Conservation (phyloP, 495 filamentous ascomycete genomes). For the Neurospora sp. region DNA sequence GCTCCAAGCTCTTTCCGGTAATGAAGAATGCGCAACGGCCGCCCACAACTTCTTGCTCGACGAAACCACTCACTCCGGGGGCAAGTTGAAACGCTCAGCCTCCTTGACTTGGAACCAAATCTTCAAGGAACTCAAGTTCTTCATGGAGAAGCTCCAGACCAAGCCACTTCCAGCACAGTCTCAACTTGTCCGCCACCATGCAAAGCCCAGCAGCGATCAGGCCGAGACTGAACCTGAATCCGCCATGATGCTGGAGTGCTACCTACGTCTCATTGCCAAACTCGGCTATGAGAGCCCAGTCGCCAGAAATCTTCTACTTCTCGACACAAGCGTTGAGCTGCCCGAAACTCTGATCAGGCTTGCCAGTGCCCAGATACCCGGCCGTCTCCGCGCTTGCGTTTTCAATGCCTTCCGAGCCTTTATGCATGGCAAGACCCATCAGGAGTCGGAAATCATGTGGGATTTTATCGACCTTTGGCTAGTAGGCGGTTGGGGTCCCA, state of each 20-base stretch:
- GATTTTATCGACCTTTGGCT: constrained; percentile 61
- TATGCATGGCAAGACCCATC: constrained; percentile 52
- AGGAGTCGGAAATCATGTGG: constrained; percentile 59
- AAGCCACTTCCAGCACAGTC: constrained; percentile 46
- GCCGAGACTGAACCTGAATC: constrained; percentile 75
- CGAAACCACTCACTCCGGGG: constrained; percentile 61
- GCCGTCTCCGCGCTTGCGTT: constrained; percentile 64
- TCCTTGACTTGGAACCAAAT: constrained; percentile 89
- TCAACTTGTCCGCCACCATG: constrained; percentile 42
- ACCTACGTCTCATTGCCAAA: constrained; percentile 76
- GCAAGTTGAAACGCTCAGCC: constrained; percentile 65
- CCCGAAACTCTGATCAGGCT: constrained; percentile 58
- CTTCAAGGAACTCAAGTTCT: constrained; percentile 75
- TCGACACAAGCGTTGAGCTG: constrained; percentile 52
- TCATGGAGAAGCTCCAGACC: constrained; percentile 57
- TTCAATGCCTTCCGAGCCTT: constrained; percentile 61
- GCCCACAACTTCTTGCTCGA: constrained; percentile 86
- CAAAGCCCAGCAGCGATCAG: constrained; percentile 41
- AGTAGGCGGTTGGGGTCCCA: constrained; percentile 38
- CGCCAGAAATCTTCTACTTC: constrained; percentile 60
- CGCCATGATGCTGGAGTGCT: constrained; percentile 84
- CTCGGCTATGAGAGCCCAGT: constrained; percentile 55
- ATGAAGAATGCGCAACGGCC: constrained; percentile 64
- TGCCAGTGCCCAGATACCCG: constrained; percentile 56
- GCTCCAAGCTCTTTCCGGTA: constrained; percentile 73